These are phyloP conservation scores for Pueraria montana DNA, from an alignment of 306 rosid genomes.

Conservation along the genomic window DNA sequence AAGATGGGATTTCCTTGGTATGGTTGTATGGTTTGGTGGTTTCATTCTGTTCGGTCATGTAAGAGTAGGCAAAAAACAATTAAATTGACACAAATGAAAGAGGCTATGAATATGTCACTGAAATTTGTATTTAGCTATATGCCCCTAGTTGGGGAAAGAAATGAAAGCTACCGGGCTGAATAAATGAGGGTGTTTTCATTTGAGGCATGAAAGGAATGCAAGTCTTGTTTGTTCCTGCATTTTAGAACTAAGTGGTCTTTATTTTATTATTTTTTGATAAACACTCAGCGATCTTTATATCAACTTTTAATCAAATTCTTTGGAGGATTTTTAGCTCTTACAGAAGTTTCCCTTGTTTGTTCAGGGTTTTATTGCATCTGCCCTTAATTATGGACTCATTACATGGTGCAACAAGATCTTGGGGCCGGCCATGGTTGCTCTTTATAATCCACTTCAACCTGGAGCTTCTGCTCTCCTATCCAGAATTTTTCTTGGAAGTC, in stretches of 20 bases:
- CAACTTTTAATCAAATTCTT: background rate
- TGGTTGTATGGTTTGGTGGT: background rate
- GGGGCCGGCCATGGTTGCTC: conserved; percentile 98
- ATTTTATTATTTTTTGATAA: no score
- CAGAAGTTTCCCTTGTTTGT: conserved; percentile 35
- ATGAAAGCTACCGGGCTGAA: background rate
- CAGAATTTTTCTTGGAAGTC: conserved; percentile 91
- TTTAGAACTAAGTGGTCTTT: conserved; percentile 1
- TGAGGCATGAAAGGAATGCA: conserved; percentile 26
- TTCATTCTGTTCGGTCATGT: conserved; percentile 18
- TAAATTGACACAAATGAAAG: background rate
- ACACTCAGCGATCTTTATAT: conserved; percentile 3
- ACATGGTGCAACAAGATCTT: conserved; percentile 95
- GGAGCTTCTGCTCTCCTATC: conserved; percentile 86
- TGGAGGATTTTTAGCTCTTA: conserved; percentile 32
- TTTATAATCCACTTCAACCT: conserved; percentile 97
- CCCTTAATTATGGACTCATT: conserved; percentile 91
- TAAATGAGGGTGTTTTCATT: background rate
- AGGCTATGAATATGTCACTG: background rate
- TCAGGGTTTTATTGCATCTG: conserved; percentile 93
- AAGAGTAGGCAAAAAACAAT: background rate
- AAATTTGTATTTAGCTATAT: background rate
- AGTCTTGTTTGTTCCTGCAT: conserved; percentile 19
- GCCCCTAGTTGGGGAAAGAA: background rate
- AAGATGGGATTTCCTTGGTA: conserved; percentile 18